Evolutionary conservation across 805 yeast species (phyloP).

Genomic region (Candida odintsovae): DNA sequence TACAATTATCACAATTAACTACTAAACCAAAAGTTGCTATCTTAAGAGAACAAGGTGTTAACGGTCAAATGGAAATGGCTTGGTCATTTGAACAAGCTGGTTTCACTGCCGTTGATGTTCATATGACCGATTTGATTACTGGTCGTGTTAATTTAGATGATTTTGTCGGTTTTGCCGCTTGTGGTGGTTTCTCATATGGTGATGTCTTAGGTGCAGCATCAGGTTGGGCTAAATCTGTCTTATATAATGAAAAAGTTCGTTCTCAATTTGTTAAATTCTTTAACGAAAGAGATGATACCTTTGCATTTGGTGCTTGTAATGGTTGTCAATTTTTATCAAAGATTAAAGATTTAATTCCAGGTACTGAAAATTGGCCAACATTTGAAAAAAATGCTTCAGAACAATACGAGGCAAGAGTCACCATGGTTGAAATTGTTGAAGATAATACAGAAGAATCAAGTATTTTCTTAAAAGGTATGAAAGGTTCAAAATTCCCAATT

Average conservation of each 20-base stretch:
- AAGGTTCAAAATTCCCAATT: conserved; percentile 90
- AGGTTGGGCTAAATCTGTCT: conserved; percentile 97
- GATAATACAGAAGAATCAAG: conserved; percentile 38
- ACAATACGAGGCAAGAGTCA: conserved; percentile 94
- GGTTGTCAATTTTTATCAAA: conserved; percentile 96
- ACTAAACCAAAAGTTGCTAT: conserved; percentile 87
- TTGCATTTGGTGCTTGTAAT: conserved; percentile 97
- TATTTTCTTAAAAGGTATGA: conserved; percentile 84
- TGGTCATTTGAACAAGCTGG: conserved; percentile 96
- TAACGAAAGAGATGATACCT: conserved; percentile 82
- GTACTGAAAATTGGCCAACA: conserved; percentile 92
- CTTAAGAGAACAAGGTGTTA: conserved; percentile 96
- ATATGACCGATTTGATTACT: conserved; percentile 85
- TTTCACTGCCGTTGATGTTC: conserved; percentile 89
- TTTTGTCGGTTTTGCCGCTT: conserved; percentile 93
- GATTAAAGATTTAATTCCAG: conserved; percentile 83
- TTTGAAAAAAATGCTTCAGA: conserved; percentile 89
- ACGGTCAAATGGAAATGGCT: conserved; percentile 98
- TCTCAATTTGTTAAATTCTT: conserved; percentile 75
- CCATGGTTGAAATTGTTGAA: conserved; percentile 75
- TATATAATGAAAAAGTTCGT: conserved; percentile 75
- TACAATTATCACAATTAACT: conserved; percentile 31
- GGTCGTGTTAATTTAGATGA: conserved; percentile 69
- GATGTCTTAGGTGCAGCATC: conserved; percentile 98
- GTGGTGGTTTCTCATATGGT: conserved; percentile 99